Evolutionary conservation across 306 rosid genomes (phyloP).

Genomic region (Rosa rugosa): DNA sequence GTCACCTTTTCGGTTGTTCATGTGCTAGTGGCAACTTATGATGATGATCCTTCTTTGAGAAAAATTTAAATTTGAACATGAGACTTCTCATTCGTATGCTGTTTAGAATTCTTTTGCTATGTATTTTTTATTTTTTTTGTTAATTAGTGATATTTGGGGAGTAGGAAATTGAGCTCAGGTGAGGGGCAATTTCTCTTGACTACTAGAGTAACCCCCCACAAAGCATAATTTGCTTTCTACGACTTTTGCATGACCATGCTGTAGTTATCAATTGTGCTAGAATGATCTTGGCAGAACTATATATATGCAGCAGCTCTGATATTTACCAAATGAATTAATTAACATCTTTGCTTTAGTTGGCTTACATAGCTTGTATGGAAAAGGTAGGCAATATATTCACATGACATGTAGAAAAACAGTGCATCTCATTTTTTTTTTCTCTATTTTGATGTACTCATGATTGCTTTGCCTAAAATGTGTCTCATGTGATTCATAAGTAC

Average conservation of each 20-base stretch:
- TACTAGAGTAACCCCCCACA: not conserved
- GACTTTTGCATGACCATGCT: not conserved
- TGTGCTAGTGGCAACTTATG: conserved; percentile 5
- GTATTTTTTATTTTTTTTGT: not conserved
- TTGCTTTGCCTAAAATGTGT: no score
- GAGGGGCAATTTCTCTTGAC: not conserved
- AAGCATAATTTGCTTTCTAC: not conserved
- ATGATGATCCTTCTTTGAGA: not conserved
- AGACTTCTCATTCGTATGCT: not conserved
- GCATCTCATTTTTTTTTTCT: no score
- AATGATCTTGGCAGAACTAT: no score
- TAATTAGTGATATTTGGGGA: not conserved
- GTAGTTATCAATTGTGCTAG: not conserved
- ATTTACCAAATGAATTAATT: no score
- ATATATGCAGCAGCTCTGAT: no score
- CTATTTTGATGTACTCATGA: no score
- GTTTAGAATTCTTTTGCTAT: not conserved
- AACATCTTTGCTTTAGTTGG: no score
- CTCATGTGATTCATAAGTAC: no score
- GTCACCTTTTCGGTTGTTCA: conserved; percentile 11
- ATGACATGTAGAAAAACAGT: no score
- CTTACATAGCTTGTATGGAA: no score
- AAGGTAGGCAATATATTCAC: no score
- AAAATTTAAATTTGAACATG: not conserved
- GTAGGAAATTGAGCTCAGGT: not conserved